Evolutionary conservation across 371 early-diverging fungal species (phyloP), one percentile per base, ranked within the genome.

Genomic region (Haplosporangium sp.): DNA sequence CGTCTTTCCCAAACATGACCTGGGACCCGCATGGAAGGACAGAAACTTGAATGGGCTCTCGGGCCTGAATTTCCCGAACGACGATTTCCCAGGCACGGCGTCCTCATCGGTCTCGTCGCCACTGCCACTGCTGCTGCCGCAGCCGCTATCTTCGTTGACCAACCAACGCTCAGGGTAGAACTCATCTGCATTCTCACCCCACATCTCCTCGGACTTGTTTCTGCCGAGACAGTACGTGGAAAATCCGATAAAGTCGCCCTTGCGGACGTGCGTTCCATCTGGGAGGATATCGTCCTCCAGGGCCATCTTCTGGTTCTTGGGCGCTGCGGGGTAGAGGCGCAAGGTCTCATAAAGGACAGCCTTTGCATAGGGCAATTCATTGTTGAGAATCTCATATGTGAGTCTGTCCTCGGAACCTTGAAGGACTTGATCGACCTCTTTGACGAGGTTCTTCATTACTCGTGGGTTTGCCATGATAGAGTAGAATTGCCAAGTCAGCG

Each of bases 401-500:
- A 72, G 75, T 12, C 75, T 82, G 0, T 81, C 66, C 29, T 29
- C 29, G 4, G 29, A 29, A 29, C 29, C 29, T 4, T 29, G 29
- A 4, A 29, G 29, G 16, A 41, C 74, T 64, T 37, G 61, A 56
- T 76, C 54, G 36, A 92, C 83, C 63, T 93, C 94, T 46, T 86
- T 82, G 23, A 87, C 63, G 14, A 94, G 68, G 53, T 83, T 87
- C 18, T 61, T 55, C 63, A 90, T 86, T 0, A 90, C 86, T 1
- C 80, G 65, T 0, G 90, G 90, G 67, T 91, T 83, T 36, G 63
- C 67, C 71, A 85, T 72, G 20, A 94, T 81, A 41, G 81, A 81
- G 55, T 85, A 91, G 63, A 91, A 86, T 36, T 87, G 84, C 94
- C 94, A 94, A 7, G 86, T 87, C 20, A 94, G 80, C 0, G 93